These are phyloP conservation scores for Hippophae rhamnoides DNA, from an alignment of 306 rosid genomes.

Conservation along the genomic window DNA sequence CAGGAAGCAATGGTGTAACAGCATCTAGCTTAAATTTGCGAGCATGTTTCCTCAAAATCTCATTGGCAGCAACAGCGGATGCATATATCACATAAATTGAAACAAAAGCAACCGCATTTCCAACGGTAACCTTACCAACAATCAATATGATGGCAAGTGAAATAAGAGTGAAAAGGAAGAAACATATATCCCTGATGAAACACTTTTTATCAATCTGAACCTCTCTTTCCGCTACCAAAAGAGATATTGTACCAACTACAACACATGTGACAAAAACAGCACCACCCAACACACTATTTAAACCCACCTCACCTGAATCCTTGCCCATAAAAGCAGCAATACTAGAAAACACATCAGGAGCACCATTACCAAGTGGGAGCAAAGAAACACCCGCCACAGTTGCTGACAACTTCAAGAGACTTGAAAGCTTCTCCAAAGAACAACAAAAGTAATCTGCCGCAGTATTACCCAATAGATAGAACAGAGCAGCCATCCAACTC, in stretches of 20 bases:
- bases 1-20: constrained; percentile 90
- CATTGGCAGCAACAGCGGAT: constrained; percentile 70
- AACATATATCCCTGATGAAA: constrained; percentile 80
- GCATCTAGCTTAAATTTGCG: constrained; percentile 51
- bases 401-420: constrained; percentile 81
- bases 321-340: constrained; percentile 90
- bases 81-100: constrained; percentile 74
- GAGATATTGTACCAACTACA: constrained; percentile 76
- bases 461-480: constrained; percentile 89
- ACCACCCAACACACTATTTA: constrained; percentile 94
- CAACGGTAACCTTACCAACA: constrained; percentile 55
- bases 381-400: constrained; percentile 94
- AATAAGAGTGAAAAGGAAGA: constrained; percentile 58
- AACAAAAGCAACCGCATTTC: constrained; percentile 54
- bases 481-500: constrained; percentile 78
- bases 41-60: constrained; percentile 62
- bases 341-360: constrained; percentile 96
- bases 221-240: constrained; percentile 56
- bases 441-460: constrained; percentile 95
- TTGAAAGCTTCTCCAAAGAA: constrained; percentile 77
- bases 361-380: constrained; percentile 98
- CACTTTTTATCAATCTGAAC: constrained; percentile 63
- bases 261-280: constrained; percentile 84
- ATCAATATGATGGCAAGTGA: constrained; percentile 55
- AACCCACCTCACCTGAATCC: constrained; percentile 76